Base-by-base conservation (phyloP, 1,284 basidiomycete species). In the Golubevia sp. region DNA sequence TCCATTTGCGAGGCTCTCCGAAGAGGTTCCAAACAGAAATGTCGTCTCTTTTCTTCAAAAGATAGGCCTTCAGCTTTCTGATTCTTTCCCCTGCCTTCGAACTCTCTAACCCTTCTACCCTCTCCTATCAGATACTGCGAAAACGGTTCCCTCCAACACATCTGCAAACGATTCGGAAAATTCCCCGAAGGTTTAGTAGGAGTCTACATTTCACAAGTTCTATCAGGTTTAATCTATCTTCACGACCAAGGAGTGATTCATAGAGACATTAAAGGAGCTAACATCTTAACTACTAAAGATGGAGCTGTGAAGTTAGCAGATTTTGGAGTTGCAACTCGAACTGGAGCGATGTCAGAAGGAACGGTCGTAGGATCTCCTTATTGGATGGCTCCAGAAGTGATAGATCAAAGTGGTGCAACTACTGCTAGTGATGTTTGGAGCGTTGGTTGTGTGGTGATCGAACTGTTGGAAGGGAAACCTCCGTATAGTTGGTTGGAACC, bases 361-460 rank as follows among this genome's bases (percentile, higher is more conserved):
- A 75, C 78, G 20, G 74, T 83, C 25, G 75, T 82, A 1, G 80
- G 81, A 5, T 80, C 75, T 34, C 81, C 81, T 1, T 83, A 83
- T 63, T 83, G 81, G 81, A 83, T 83, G 81, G 81, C 81, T 7
- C 81, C 81, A 23, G 81, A 83, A 58, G 79, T 83, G 27, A 82
- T 83, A 49, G 75, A 77, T 34, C 77, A 77, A 64, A 72, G 71
- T 55, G 77, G 77, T 18, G 77, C 77, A 20, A 76, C 75, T 20
- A 76, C 75, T 4, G 77, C 77, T n/a, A 77, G 75, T 58, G 77
- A 79, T 52, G 76, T 79, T 13, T 79, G 77, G 77, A 76, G 74
- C 56, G 74, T 79, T 0, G 77, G 77, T 7, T 79, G 77, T 49
- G 76, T 79, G 44, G 77, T 79, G 11, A 75, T 79, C 55, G 77